A percentile compares a stretch with the other conserved stretches of the same genome.
phyloP scores from a whole-genome alignment of 805 yeast species.

The Barnettozyma botsteinii region DNA sequence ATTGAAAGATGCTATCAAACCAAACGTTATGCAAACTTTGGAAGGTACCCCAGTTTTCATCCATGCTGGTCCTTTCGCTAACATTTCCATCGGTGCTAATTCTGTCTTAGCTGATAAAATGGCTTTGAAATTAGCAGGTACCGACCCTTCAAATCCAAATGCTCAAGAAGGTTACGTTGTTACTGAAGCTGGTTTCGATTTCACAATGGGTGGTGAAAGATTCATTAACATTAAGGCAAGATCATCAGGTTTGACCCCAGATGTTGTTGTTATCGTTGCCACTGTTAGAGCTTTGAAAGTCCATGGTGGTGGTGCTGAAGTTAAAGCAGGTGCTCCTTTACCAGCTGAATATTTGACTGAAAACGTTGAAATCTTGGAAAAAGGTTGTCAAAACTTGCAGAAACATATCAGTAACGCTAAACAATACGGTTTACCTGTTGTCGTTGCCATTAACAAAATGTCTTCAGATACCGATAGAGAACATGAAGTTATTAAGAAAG shows the following conservation, averaged over 20 bases:
- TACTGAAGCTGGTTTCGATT: constrained; percentile 98
- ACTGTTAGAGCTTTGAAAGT: constrained; percentile 95
- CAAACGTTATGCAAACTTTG: constrained; percentile 93
- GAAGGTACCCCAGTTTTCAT: constrained; percentile 98
- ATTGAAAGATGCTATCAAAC: constrained; percentile 93
- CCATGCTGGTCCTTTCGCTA: constrained; percentile 98
- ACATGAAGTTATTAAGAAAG: constrained; percentile 70
- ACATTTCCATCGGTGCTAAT: constrained; percentile 94
- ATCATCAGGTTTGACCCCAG: constrained; percentile 81
- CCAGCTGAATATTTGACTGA: constrained; percentile 79
- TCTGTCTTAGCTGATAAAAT: constrained; percentile 90
- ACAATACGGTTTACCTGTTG: constrained; percentile 84
- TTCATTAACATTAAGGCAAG: constrained; percentile 95
- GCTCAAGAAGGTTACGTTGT: constrained; percentile 75
- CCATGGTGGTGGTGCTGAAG: constrained; percentile 97
- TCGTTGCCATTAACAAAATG: constrained; percentile 90
- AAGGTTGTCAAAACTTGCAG: constrained; percentile 82
- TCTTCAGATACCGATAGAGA: constrained; percentile 78
- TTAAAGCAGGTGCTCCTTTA: constrained; percentile 84
- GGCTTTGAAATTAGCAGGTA: constrained; percentile 85
- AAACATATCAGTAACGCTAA: constrained; percentile 87
- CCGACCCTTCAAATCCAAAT: constrained; percentile 34
- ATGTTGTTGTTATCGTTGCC: constrained; percentile 89
- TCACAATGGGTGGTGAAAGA: constrained; percentile 99
- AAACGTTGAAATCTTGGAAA: constrained; percentile 67